Conservation (phyloP, 805 yeast species). For the Starmerella geochares region DNA sequence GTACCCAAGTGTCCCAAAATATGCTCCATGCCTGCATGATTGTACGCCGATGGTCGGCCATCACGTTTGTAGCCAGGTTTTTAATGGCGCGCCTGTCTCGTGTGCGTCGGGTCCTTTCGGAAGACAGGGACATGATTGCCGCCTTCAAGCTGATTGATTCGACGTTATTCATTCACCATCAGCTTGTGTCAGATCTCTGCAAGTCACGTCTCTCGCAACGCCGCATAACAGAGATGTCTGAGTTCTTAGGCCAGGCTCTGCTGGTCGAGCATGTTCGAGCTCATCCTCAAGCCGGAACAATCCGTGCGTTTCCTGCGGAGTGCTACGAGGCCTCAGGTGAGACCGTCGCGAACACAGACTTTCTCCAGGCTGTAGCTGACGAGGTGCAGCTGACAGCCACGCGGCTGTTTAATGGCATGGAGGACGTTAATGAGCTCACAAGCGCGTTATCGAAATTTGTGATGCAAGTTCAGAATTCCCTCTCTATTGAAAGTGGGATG, state of each 20-base stretch:
- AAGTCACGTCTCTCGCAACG: conserved; percentile 16
- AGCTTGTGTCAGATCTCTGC: conserved; percentile 16
- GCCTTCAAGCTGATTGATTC: conserved; percentile 19
- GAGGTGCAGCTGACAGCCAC: not conserved
- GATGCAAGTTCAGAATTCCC: conserved; percentile 14
- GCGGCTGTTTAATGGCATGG: not conserved
- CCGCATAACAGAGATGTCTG: conserved; percentile 15
- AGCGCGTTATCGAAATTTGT: conserved; percentile 4
- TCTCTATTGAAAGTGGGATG: conserved; percentile 11
- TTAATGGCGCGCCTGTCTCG: conserved; percentile 11
- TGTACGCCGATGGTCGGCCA: conserved; percentile 14
- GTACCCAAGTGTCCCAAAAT: conserved; percentile 16
- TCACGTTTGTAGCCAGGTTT: conserved; percentile 14
- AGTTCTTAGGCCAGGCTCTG: conserved; percentile 7
- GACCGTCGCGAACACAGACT: not conserved
- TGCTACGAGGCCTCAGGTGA: conserved; percentile 11
- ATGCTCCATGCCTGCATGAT: conserved; percentile 24
- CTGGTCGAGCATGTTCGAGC: not conserved
- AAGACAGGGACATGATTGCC: not conserved
- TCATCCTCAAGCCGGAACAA: not conserved
- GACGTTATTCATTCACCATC: conserved; percentile 17
- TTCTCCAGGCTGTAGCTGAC: conserved; percentile 1
- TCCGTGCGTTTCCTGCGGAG: conserved; percentile 15
- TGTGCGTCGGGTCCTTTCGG: conserved; percentile 7
- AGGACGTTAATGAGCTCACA: conserved; percentile 4